These are phyloP conservation scores for Metschnikowia santaceciliae DNA, from an alignment of 805 yeast species.

Conservation along the genomic window DNA sequence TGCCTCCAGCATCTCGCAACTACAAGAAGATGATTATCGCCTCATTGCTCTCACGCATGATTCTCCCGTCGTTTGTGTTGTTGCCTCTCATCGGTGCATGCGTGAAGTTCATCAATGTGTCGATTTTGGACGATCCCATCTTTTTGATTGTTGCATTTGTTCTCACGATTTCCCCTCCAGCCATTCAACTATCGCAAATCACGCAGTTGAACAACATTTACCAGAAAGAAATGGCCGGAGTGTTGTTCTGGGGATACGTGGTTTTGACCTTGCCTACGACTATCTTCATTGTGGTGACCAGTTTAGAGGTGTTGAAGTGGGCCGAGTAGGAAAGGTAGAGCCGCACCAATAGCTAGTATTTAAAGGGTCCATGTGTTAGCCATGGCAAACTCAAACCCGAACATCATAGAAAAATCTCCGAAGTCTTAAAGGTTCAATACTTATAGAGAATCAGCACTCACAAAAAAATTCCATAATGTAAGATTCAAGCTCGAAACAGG, in stretches of 20 bases:
- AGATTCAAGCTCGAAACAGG: neutral
- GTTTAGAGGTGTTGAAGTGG: slow-evolving; percentile 60
- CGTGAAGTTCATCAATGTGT: slow-evolving; percentile 60
- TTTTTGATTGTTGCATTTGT: slow-evolving; percentile 73
- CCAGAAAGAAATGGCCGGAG: slow-evolving; percentile 81
- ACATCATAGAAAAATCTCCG: no score
- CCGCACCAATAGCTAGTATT: neutral
- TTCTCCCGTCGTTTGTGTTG: slow-evolving; percentile 63
- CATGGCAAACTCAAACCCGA: no score
- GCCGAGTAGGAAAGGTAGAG: slow-evolving; percentile 16
- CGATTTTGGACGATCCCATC: slow-evolving; percentile 78
- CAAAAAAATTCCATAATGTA: no score
- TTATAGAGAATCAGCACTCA: no score
- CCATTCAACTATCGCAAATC: slow-evolving; percentile 77
- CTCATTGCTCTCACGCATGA: slow-evolving; percentile 72
- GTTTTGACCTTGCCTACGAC: slow-evolving; percentile 73
- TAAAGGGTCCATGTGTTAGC: neutral
- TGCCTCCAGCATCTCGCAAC: slow-evolving; percentile 62
- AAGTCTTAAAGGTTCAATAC: neutral
- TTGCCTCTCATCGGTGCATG: slow-evolving; percentile 62
- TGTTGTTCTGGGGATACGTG: slow-evolving; percentile 78
- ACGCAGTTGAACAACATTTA: slow-evolving; percentile 71
- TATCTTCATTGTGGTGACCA: slow-evolving; percentile 63
- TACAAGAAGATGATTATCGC: slow-evolving; percentile 63
- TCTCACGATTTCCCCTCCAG: slow-evolving; percentile 77